These are phyloP conservation scores for Calonectria hongkongensis DNA, from an alignment of 2,329 filamentous ascomycete genomes.

Conservation along the genomic window DNA sequence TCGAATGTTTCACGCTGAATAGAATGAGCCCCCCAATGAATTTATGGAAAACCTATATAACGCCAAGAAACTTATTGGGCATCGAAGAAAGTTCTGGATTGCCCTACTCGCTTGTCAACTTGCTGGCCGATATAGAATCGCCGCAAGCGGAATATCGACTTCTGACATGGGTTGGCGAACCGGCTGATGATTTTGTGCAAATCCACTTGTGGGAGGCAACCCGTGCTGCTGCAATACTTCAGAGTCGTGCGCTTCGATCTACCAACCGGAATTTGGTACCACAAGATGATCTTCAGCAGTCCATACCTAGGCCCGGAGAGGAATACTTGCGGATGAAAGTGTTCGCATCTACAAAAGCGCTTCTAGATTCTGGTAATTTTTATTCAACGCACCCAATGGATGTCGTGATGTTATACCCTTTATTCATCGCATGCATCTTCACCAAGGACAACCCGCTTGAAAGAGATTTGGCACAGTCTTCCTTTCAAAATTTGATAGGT, in stretches of 20 bases:
- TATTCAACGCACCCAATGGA: conserved; percentile 7
- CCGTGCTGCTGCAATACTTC: conserved; percentile 25
- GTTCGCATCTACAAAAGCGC: conserved; percentile 25
- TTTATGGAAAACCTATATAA: conserved; percentile 27
- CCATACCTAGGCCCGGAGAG: background rate
- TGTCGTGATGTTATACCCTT: conserved; percentile 23
- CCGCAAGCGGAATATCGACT: conserved; percentile 14
- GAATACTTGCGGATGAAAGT: conserved; percentile 25
- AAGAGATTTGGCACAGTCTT: conserved; percentile 20
- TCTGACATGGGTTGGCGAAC: conserved; percentile 28
- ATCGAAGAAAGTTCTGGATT: conserved; percentile 33
- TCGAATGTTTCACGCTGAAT: conserved; percentile 30
- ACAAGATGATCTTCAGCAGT: background rate
- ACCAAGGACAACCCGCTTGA: conserved; percentile 20
- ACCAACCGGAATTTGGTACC: background rate
- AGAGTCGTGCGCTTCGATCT: conserved; percentile 23
- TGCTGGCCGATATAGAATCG: conserved; percentile 25
- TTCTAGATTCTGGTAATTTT: conserved; percentile 29
- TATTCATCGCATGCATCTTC: conserved; percentile 32
- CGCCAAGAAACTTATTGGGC: background rate
- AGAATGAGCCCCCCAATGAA: conserved; percentile 24
- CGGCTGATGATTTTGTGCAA: conserved; percentile 24
- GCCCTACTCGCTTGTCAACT: conserved; percentile 32
- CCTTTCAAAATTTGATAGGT: conserved; percentile 32
- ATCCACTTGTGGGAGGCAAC: conserved; percentile 37